Conservation (phyloP, 805 yeast genomes). For the Wickerhamomyces chambardii region DNA sequence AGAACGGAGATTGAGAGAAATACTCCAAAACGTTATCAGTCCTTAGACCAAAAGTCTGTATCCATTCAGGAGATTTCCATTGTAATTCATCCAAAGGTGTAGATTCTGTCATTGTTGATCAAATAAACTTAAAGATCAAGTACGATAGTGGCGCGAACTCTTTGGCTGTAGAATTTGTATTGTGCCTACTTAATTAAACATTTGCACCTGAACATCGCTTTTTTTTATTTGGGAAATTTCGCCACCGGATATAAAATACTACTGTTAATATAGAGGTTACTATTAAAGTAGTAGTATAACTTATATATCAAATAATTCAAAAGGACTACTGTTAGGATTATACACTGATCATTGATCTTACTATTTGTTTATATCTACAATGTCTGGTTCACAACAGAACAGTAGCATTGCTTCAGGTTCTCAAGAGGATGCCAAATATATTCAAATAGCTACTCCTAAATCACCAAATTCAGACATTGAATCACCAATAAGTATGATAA, state of each 20-base stretch:
- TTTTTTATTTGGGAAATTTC: too few relatives aligned
- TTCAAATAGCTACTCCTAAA: constrained; percentile 34
- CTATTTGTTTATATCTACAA: too few relatives aligned
- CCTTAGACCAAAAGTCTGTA: constrained; percentile 77
- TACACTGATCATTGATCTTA: too few relatives aligned
- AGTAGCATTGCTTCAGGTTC: neutral
- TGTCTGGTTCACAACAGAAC: neutral
- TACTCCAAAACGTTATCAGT: constrained; percentile 91
- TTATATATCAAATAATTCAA: too few relatives aligned
- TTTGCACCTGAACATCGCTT: too few relatives aligned
- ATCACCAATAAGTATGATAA: constrained; percentile 12
- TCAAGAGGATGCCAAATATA: constrained; percentile 7
- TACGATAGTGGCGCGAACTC: too few relatives aligned
- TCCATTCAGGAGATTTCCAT: constrained; percentile 98
- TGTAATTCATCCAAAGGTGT: constrained; percentile 76
- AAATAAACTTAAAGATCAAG: too few relatives aligned
- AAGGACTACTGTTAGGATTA: too few relatives aligned
- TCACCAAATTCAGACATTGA: constrained; percentile 29
- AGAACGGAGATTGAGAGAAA: constrained; percentile 90
- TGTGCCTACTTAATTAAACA: too few relatives aligned
- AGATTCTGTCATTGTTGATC: constrained; percentile 13
- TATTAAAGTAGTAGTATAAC: too few relatives aligned
- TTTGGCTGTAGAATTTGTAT: too few relatives aligned
- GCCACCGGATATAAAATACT: neutral
- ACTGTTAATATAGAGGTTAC: too few relatives aligned